Evolutionary conservation across 192 early-diverging fungal species (phyloP), one percentile per base, ranked within the genome.

Genomic region (Podochytrium sp.): DNA sequence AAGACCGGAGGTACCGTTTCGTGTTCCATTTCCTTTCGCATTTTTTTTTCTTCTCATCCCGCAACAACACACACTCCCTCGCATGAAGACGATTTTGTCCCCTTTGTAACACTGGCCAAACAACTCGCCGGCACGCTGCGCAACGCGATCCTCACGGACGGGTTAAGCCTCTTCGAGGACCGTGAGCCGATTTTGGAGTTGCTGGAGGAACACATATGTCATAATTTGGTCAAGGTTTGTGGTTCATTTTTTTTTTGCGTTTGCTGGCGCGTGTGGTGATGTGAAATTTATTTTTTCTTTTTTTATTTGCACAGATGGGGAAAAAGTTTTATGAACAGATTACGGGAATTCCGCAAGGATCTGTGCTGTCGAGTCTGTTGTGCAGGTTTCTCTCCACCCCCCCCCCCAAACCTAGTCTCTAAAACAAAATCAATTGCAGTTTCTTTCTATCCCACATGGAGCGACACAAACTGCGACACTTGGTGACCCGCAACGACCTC

Each of bases 301-400:
- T 23, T 55, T 23, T 43, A 25, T 40, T 32, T 23, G n/a, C n/a
- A n/a, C 42, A 85, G 79, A 81, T 90, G 57, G 87, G 87, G 1
- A 78, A 78, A 27, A 59, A 80, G 38, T 84, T 89, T 67, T 93
- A 90, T 77, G 81, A 79, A 38, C 95, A 96, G 71, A 74, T 80
- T 0, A 75, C 81, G 1, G 96, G 96, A 3, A 95, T 98, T 35
- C 96, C 96, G 1, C 96, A 98, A 76, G 96, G 96, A 0, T 96
- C 95, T 2, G 79, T 91, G 27, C 74, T 98, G 25, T 98, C 96
- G 0, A 84, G 91, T 38, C 55, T 95, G 3, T 85, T 98, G 57
- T 98, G 96, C 91, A 93, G 84, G 90, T 92, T 35, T 5, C 32
- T 53, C 35, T 47, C 20, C 3, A 25, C 7, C n/a, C n/a, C 23